Evolutionary conservation across 2,329 filamentous ascomycete species (phyloP).

Genomic region (Penicillium janthinellum): DNA sequence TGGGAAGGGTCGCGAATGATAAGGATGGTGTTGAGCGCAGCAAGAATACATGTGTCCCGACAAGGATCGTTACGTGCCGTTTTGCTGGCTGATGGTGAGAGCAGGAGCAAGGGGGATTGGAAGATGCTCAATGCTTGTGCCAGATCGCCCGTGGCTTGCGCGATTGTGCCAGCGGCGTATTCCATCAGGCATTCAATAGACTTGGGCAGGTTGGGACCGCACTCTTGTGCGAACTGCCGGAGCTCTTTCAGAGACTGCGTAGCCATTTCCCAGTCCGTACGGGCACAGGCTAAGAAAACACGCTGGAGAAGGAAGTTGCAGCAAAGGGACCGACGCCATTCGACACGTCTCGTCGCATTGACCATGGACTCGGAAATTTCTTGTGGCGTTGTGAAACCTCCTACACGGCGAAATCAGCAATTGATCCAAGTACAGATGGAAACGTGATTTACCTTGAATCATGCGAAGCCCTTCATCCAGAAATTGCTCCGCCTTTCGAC

Average conservation of each 20-base stretch:
- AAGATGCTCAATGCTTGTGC: slow-evolving; percentile 69
- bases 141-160: slow-evolving; percentile 75
- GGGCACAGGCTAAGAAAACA: slow-evolving; percentile 68
- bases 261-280: slow-evolving; percentile 70
- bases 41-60: slow-evolving; percentile 66
- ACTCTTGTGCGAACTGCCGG: slow-evolving; percentile 49
- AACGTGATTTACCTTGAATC: slow-evolving; percentile 44
- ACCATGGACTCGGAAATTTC: slow-evolving; percentile 56
- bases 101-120: slow-evolving; percentile 60
- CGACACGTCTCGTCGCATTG: slow-evolving; percentile 59
- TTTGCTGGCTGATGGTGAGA: slow-evolving; percentile 48
- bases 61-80: slow-evolving; percentile 53
- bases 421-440: slow-evolving; percentile 13
- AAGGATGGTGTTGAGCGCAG: slow-evolving; percentile 67
- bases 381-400: slow-evolving; percentile 42
- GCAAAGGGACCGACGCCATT: slow-evolving; percentile 67
- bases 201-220: slow-evolving; percentile 43
- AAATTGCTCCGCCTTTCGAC: slow-evolving; percentile 58
- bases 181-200: slow-evolving; percentile 58
- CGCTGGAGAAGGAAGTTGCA: slow-evolving; percentile 72
- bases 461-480: slow-evolving; percentile 60
- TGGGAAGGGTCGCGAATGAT: slow-evolving; percentile 68
- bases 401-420: slow-evolving; percentile 26
- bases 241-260: slow-evolving; percentile 60
- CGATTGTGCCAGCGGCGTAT: slow-evolving; percentile 75